Evolutionary conservation across 1,139 yeast species (phyloP).

Genomic region (Diutina mesorugosa): DNA sequence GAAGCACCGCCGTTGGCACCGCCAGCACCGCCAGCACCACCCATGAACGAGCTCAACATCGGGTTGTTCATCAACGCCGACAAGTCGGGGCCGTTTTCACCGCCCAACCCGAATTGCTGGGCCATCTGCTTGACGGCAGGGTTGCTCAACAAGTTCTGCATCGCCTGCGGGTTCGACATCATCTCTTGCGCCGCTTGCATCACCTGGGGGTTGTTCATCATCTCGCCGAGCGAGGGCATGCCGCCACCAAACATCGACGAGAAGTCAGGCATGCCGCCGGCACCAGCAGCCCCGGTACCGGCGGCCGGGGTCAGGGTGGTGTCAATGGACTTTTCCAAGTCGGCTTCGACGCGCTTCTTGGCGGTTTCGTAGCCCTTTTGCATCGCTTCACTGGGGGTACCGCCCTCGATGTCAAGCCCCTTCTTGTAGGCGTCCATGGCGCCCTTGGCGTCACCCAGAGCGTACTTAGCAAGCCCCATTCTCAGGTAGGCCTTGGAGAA

Average conservation of each 20-base stretch:
- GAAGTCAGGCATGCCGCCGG: constrained; percentile 66
- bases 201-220: constrained; percentile 81
- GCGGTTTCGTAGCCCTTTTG: constrained; percentile 89
- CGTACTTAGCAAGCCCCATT: constrained; percentile 85
- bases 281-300: constrained; percentile 32
- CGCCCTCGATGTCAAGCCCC: constrained; percentile 84
- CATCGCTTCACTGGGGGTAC: constrained; percentile 79
- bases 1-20: neutral
- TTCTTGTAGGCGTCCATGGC: constrained; percentile 82
- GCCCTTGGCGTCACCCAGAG: constrained; percentile 79
- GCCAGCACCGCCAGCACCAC: constrained; percentile 5
- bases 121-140: constrained; percentile 78
- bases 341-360: constrained; percentile 70
- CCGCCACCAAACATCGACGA: constrained; percentile 51
- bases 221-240: constrained; percentile 37
- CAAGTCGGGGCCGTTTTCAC: constrained; percentile 33
- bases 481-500: constrained; percentile 93
- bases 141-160: constrained; percentile 66
- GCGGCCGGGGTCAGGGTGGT: constrained; percentile 13
- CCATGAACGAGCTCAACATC: constrained; percentile 24
- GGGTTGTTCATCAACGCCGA: constrained; percentile 73
- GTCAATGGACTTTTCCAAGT: constrained; percentile 36
- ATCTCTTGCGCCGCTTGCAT: constrained; percentile 89
- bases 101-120: constrained; percentile 36
- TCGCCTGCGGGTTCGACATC: constrained; percentile 82